These are phyloP conservation scores for Penicillium crustosum DNA, from an alignment of 2,329 filamentous ascomycete genomes.

Conservation along the genomic window DNA sequence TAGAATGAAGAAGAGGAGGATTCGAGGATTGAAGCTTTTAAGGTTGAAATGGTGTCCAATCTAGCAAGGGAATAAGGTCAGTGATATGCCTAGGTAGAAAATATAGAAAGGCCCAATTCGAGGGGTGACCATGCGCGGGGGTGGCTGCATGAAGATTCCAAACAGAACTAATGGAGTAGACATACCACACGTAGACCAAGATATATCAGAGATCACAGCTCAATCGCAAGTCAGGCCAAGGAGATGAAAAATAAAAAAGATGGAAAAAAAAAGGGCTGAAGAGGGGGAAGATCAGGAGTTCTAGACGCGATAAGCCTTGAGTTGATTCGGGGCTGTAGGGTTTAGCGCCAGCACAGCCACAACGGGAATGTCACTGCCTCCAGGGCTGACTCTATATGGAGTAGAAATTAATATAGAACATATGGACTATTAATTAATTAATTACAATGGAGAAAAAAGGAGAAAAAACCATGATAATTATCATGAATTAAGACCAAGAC, in stretches of 20 bases:
- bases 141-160: constrained; percentile 5
- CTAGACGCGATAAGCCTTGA: constrained; percentile 23
- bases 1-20: background rate
- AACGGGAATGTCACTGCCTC: constrained; percentile 7
- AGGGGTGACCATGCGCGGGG: constrained; percentile 11
- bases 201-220: background rate
- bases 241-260: background rate
- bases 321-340: constrained; percentile 11
- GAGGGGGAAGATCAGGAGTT: constrained; percentile 6
- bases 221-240: background rate
- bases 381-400: background rate
- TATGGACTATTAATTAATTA: background rate
- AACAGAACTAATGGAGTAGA: background rate
- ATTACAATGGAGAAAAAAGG: background rate
- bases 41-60: background rate
- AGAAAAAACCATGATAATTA: too few species aligned
- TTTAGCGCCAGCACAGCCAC: constrained; percentile 27
- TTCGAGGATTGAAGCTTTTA: background rate
- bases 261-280: background rate
- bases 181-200: background rate
- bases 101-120: constrained; percentile 2
- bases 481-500: background rate
- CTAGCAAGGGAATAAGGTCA: constrained; percentile 1
- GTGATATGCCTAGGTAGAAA: background rate
- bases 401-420: background rate